Percentiles rank a stretch among this genome's conserved stretches.
Conservation (phyloP, 1,139 yeast species). For the Wickerhamomyces sp. region DNA sequence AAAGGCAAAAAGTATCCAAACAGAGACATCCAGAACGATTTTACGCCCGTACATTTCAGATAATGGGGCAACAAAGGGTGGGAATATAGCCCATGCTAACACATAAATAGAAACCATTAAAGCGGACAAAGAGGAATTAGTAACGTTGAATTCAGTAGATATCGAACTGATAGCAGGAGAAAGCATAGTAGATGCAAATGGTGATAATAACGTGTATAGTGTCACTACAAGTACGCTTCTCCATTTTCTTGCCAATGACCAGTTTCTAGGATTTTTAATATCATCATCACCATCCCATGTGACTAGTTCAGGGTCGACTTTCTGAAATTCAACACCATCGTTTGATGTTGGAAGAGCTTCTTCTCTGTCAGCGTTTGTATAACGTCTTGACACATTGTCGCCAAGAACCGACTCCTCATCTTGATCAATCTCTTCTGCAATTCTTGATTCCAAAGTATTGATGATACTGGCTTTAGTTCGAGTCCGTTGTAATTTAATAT, state of each 20-base stretch:
- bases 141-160: slow-evolving; percentile 38
- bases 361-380: slow-evolving; percentile 15
- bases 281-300: slow-evolving; percentile 64
- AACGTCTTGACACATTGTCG: slow-evolving; percentile 8
- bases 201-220: slow-evolving; percentile 49
- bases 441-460: slow-evolving; percentile 32
- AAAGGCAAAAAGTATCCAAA: slow-evolving; percentile 47
- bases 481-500: slow-evolving; percentile 27
- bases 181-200: slow-evolving; percentile 54
- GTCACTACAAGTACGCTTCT: slow-evolving; percentile 46
- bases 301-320: slow-evolving; percentile 57
- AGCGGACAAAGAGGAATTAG: slow-evolving; percentile 36
- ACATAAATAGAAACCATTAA: slow-evolving; percentile 56
- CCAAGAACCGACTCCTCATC: slow-evolving; percentile 4
- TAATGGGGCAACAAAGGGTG: slow-evolving; percentile 56
- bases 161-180: slow-evolving; percentile 55
- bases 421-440: slow-evolving; percentile 12
- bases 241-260: slow-evolving; percentile 41
- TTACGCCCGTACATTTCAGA: slow-evolving; percentile 57
- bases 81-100: slow-evolving; percentile 61
- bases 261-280: slow-evolving; percentile 58
- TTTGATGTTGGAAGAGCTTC: slow-evolving; percentile 38
- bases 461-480: slow-evolving; percentile 38
- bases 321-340: slow-evolving; percentile 46
- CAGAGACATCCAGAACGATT: slow-evolving; percentile 45